A percentile compares a stretch with the other conserved stretches of the same genome.
These are phyloP conservation scores for Ogataea chonburiensis DNA, from an alignment of 805 yeast species.

Conservation along the genomic window DNA sequence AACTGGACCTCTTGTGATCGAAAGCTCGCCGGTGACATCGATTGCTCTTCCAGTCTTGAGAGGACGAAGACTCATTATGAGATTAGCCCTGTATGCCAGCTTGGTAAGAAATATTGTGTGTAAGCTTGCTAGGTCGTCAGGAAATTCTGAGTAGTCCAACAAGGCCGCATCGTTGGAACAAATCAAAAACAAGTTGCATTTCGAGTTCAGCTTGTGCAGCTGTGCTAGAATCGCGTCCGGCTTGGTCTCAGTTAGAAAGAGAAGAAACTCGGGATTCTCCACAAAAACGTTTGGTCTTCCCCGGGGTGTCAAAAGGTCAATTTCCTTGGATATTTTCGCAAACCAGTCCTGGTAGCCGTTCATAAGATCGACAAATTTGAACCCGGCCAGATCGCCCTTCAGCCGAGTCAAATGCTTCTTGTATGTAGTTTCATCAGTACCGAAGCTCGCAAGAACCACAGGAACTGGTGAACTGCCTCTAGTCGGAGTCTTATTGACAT, in stretches of 20 bases:
- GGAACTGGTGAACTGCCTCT: slow-evolving; percentile 27
- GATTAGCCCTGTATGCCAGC: slow-evolving; percentile 48
- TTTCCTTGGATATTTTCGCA: slow-evolving; percentile 14
- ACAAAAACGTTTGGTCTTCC: slow-evolving; percentile 26
- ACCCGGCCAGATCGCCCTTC: slow-evolving; percentile 39
- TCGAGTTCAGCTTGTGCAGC: slow-evolving; percentile 19
- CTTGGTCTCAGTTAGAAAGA: slow-evolving; percentile 18
- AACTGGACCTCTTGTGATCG: slow-evolving; percentile 56
- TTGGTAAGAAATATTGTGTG: slow-evolving; percentile 47
- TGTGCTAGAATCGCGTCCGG: slow-evolving; percentile 18
- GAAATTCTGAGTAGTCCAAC: slow-evolving; percentile 19
- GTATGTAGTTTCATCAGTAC: slow-evolving; percentile 23
- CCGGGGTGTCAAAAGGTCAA: slow-evolving; percentile 22
- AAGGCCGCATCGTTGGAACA: slow-evolving; percentile 23
- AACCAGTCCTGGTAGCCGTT: slow-evolving; percentile 34
- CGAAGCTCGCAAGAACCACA: slow-evolving; percentile 38
- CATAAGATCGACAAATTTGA: slow-evolving; percentile 42
- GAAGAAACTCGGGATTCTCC: slow-evolving; percentile 31
- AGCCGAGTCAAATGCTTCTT: slow-evolving; percentile 36
- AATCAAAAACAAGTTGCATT: slow-evolving; percentile 27
- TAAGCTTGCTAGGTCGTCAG: slow-evolving; percentile 31
- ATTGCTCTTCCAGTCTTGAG: slow-evolving; percentile 77
- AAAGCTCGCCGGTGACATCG: slow-evolving; percentile 74
- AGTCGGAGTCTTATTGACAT: slow-evolving; percentile 31
- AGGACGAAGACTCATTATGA: slow-evolving; percentile 61